Evolutionary conservation across 805 yeast species (phyloP).

Genomic region (Yarrowia alimentaria): DNA sequence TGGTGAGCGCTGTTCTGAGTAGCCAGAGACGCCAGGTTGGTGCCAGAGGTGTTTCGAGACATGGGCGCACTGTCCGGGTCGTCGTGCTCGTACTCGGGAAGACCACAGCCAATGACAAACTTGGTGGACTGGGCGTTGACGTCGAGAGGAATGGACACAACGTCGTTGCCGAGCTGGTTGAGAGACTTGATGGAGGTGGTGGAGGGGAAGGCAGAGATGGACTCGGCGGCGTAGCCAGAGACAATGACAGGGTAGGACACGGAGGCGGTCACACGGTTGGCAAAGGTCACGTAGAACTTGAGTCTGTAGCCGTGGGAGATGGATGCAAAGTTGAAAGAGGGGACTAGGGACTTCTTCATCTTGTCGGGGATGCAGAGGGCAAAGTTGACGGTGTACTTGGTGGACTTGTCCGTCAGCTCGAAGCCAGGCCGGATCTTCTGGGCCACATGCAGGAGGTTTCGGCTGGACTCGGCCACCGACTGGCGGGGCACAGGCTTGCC

Average conservation of each 20-base stretch:
- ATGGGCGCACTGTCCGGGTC: constrained; percentile 24
- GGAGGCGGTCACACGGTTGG: constrained; percentile 17
- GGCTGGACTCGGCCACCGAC: constrained; percentile 15
- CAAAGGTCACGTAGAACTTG: constrained; percentile 23
- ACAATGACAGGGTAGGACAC: constrained; percentile 23
- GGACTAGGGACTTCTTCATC: constrained; percentile 25
- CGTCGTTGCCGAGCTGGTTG: constrained; percentile 1
- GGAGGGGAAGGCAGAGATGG: constrained; percentile 24
- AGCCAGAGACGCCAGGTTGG: constrained; percentile 20
- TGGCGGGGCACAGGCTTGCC: constrained; percentile 20
- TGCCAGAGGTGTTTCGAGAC: constrained; percentile 23
- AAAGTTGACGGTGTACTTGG: constrained; percentile 22
- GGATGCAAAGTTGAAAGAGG: constrained; percentile 26
- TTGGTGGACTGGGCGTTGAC: constrained; percentile 26
- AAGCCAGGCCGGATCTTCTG: constrained; percentile 22
- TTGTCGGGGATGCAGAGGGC: constrained; percentile 25
- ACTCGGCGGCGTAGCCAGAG: constrained; percentile 22
- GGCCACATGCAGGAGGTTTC: constrained; percentile 21
- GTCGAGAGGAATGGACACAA: constrained; percentile 11
- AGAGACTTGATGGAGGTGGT: constrained; percentile 17
- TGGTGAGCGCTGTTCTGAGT: constrained; percentile 15
- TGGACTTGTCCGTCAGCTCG: constrained; percentile 6
- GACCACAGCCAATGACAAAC: constrained; percentile 22
- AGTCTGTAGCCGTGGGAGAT: constrained; percentile 22
- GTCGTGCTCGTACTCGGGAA: constrained; percentile 25